Base-by-base conservation (phyloP, 2,329 filamentous ascomycete genomes). In the Neobulgaria alba region DNA sequence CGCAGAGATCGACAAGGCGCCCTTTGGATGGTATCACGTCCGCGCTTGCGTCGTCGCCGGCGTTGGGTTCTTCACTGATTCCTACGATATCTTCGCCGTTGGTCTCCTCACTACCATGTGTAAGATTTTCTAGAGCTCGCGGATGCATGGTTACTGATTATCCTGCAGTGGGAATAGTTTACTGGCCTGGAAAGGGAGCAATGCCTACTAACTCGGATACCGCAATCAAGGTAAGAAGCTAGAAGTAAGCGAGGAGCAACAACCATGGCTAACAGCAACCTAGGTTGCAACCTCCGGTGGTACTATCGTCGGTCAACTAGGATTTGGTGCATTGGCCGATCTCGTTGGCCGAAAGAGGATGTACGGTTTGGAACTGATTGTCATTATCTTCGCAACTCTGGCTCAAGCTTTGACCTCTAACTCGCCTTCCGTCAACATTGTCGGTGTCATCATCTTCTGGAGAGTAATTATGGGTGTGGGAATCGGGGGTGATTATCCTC, bases 21-120 rank as follows among this genome's bases (percentile, higher is more conserved):
- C 80, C 1, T 89, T 89, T 45, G 82, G 85, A 56, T 89, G 84
- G 84, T 86, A 52, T 14, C 85, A 92, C 58, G 75, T 89, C 41
- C 75, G 85, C 29, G 82, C 84, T 43, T 73, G 84, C 36, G 64
- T 45, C 5, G 43, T 45, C 2, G 43, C 43, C 23, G 43, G 43
- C 36, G 39, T 41, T 29, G 43, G 85, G 50, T 92, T 92, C 74
- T 90, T 92, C 64, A 89, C 85, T 12, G 85, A 89, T 58, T 82
- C 82, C 29, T 89, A 89, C 63, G 79, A 83, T 55, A 44, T 46
- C 18, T 47, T 47, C 31, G 35, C 46, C 14, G 38, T 43, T 5
- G 38, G 35, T 19, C 34, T 48, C 12, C 31, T 45, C 16, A 38
- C 40, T 3, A 38, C 30, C 21, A 54, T 45, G 43, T 9, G 23